Evolutionary conservation across 177 flowering plant genomes (phyloP).

Genomic region (Vitis hybrid): DNA sequence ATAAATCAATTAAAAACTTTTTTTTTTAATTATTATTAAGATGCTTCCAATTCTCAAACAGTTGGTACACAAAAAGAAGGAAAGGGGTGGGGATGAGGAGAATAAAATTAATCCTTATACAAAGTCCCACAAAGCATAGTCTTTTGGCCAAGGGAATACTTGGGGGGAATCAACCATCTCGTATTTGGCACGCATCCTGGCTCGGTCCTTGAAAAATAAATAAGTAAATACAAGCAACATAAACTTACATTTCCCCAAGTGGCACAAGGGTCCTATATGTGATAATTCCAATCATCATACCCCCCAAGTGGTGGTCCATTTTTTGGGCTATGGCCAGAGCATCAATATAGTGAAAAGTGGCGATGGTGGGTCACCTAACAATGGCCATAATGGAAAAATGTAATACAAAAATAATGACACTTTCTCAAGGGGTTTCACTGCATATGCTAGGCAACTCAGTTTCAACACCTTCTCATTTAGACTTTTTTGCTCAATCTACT

Average conservation of each 20-base stretch:
- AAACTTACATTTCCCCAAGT: conserved; percentile 2
- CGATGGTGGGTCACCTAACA: conserved; percentile 18
- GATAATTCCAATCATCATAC: conserved; percentile 8
- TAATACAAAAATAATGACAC: background rate
- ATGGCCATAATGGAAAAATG: background rate
- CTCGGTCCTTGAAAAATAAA: background rate
- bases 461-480: background rate
- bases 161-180: conserved; percentile 1
- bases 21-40: background rate
- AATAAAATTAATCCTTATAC: conserved; percentile 6
- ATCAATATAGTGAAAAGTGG: background rate
- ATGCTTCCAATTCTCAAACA: background rate
- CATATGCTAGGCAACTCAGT: too few species aligned
- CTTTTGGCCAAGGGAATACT: conserved; percentile 1
- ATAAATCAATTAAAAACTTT: too few species aligned
- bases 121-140: conserved; percentile 5
- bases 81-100: background rate
- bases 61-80: background rate
- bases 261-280: background rate
- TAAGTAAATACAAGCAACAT: background rate
- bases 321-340: conserved; percentile 10
- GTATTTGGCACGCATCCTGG: background rate
- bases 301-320: conserved; percentile 8
- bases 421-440: background rate
- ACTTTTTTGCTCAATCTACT: background rate